Conservation (phyloP, 805 yeast genomes). For the Candida coleopterorum region DNA sequence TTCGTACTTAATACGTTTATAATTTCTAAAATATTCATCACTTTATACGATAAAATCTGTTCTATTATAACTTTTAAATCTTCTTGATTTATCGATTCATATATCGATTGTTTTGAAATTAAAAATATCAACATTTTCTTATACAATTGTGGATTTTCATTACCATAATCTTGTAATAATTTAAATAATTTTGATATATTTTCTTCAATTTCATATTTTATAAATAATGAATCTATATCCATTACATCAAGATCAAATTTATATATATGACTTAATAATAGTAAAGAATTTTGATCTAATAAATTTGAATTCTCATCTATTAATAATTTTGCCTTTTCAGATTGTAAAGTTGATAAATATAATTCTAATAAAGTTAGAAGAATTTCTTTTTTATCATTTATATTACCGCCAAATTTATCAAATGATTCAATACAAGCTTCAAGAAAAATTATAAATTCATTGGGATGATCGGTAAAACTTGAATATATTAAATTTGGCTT, state of each 20-base stretch:
- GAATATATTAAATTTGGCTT: slow-evolving; percentile 82
- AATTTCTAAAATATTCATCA: slow-evolving; percentile 72
- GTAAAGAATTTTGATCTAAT: slow-evolving; percentile 52
- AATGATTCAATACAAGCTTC: slow-evolving; percentile 86
- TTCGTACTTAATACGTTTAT: slow-evolving; percentile 53
- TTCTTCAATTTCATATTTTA: slow-evolving; percentile 55
- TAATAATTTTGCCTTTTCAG: slow-evolving; percentile 54
- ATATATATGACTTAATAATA: slow-evolving; percentile 55
- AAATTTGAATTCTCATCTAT: slow-evolving; percentile 43
- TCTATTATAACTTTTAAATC: slow-evolving; percentile 47
- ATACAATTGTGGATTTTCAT: slow-evolving; percentile 58
- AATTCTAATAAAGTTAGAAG: slow-evolving; percentile 77
- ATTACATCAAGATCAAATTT: slow-evolving; percentile 48
- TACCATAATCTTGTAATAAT: slow-evolving; percentile 57
- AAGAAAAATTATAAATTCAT: slow-evolving; percentile 83
- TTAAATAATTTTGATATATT: slow-evolving; percentile 55
- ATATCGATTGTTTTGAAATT: slow-evolving; percentile 50
- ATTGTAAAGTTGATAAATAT: slow-evolving; percentile 58
- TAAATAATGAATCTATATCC: slow-evolving; percentile 59
- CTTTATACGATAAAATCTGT: slow-evolving; percentile 45
- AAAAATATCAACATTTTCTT: slow-evolving; percentile 60
- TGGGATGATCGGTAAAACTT: slow-evolving; percentile 78
- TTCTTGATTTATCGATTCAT: slow-evolving; percentile 40
- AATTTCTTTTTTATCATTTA: slow-evolving; percentile 66
- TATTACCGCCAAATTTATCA: slow-evolving; percentile 67